Base-by-base conservation (phyloP, 495 filamentous ascomycete genomes). In the Aspergillus biplanus region DNA sequence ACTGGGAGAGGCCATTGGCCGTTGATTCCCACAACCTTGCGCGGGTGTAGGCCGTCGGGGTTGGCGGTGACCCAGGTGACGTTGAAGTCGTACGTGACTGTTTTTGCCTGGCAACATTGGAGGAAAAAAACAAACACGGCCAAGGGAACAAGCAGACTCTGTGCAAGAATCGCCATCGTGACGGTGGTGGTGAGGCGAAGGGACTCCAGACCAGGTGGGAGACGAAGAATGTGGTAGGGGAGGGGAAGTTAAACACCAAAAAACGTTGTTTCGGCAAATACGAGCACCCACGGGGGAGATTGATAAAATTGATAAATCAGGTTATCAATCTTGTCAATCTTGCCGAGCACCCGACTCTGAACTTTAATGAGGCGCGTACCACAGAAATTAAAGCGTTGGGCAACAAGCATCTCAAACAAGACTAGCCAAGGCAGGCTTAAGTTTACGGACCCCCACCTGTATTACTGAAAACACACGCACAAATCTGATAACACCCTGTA, bases 21-120 rank as follows among this genome's bases (percentile, higher is more conserved):
- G 70, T 96, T 96, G 80, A 95, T 91, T 52, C 90, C 89, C 68
- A 96, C 92, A 5, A 85, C 85, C 42, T 85, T 84, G 9, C 92
- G 83, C 1, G 85, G 80, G 18, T 80, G 75, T 37, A 83, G 71
- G 16, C 88, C 90, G 75, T 96, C 92, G 4, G 92, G 92, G 69
- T 92, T 94, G 12, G 89, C 86, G 33, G 78, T 87, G 6, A 92
- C 87, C 92, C 92, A 96, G 33, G 83, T 82, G 62, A 94, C 83
- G 68, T 90, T 89, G 77, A 90, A 96, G 73, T 96, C 82, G 70
- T 92, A 90, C 27, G 81, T 87, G 59, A 92, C 85, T 2, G 85
- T 90, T 44, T 85, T 88, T 52, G 87, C 85, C 44, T 15, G 39
- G 32, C 50, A 3, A 33, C n/a, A 33, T 18, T 39, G 37, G 37